These are phyloP conservation scores for Apophysomyces elegans DNA, from an alignment of 371 early-diverging fungal species.

Conservation along the genomic window DNA sequence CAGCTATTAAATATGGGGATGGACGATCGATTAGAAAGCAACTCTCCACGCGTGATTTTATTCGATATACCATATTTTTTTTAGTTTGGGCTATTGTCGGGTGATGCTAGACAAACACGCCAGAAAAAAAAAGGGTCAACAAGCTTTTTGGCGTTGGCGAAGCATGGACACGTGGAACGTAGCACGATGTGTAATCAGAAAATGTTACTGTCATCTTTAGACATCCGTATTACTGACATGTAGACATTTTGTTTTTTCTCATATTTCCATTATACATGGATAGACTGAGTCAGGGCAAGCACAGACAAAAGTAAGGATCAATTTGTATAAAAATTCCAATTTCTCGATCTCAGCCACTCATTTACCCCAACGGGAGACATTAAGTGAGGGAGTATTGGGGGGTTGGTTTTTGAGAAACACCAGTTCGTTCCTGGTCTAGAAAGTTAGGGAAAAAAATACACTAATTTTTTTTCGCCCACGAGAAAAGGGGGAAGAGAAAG, in stretches of 20 bases:
- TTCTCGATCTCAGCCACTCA: no score
- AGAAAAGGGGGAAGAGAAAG: background rate
- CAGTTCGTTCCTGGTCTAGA: no score
- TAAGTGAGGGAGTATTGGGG: no score
- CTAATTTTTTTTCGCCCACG: background rate
- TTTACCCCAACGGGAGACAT: no score
- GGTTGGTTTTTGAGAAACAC: no score
- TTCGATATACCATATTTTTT: background rate
- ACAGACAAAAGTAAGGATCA: no score
- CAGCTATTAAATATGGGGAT: constrained; percentile 2
- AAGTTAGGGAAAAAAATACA: no score
- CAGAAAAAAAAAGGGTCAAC: constrained; percentile 12
- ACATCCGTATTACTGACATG: background rate
- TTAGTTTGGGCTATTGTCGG: constrained; percentile 5
- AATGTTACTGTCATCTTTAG: background rate
- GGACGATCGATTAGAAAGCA: background rate
- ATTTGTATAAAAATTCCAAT: no score
- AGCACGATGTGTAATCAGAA: constrained; percentile 4
- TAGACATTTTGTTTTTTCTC: background rate
- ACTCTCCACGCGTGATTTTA: background rate
- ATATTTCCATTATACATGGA: no score
- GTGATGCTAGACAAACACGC: constrained; percentile 7
- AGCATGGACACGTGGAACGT: constrained; percentile 11
- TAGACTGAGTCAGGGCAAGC: no score
- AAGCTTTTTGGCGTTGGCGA: constrained; percentile 9